These are phyloP conservation scores for Fusarium devonianum DNA, from an alignment of 2,329 filamentous ascomycete genomes.

Conservation along the genomic window DNA sequence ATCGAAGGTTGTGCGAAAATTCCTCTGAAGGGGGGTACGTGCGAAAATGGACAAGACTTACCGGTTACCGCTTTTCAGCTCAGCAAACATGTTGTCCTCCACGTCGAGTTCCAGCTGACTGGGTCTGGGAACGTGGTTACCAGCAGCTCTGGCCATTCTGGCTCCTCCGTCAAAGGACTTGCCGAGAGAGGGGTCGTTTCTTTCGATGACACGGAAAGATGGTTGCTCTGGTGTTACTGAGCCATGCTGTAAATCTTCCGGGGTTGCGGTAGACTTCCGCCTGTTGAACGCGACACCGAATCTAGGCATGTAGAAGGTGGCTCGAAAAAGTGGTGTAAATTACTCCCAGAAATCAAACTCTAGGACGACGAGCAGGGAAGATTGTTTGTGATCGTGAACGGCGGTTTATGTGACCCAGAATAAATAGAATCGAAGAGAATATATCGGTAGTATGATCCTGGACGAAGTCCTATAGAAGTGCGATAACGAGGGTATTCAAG, in stretches of 20 bases:
- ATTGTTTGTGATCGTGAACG: constrained; percentile 31
- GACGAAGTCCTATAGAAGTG: constrained; percentile 25
- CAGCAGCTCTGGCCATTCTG: constrained; percentile 50
- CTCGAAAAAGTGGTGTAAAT: constrained; percentile 29
- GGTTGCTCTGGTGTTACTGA: constrained; percentile 54
- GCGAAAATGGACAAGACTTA: constrained; percentile 49
- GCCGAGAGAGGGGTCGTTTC: constrained; percentile 53
- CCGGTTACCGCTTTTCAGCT: constrained; percentile 62
- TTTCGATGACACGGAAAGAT: constrained; percentile 67
- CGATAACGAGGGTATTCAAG: constrained; percentile 34
- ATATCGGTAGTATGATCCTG: constrained; percentile 29
- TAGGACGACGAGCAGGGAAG: constrained; percentile 16
- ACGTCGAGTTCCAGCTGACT: constrained; percentile 51
- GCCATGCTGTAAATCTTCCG: constrained; percentile 62
- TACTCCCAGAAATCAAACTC: constrained; percentile 39
- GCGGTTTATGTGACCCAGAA: constrained; percentile 10
- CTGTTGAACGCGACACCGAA: constrained; percentile 65
- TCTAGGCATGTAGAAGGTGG: constrained; percentile 63
- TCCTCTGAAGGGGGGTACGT: constrained; percentile 28
- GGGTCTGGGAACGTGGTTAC: constrained; percentile 49
- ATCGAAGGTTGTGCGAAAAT: constrained; percentile 28
- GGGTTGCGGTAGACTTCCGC: constrained; percentile 66
- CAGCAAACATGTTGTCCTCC: constrained; percentile 67
- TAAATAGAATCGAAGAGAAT: constrained; percentile 17
- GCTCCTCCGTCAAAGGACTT: constrained; percentile 61